Percentiles rank a stretch among this genome's conserved stretches.
Conservation (phyloP, 108 stramenopile genomes). For the Pseudonitzschia multistriata region DNA sequence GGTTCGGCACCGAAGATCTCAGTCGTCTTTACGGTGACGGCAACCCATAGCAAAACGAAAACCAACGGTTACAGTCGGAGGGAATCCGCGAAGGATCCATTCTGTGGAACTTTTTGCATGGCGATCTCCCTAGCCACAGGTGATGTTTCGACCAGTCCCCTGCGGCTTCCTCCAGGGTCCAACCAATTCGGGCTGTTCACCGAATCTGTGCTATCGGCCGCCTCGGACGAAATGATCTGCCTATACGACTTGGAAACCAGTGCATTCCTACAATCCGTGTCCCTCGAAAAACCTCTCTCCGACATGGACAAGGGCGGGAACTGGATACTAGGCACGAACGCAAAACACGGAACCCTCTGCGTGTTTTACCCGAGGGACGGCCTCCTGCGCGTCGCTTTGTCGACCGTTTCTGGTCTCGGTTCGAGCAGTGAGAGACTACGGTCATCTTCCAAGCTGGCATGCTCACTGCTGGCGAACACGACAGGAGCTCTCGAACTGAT, state of each 20-base stretch:
- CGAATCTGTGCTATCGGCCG: constrained; percentile 24
- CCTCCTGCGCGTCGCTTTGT: constrained; percentile 10
- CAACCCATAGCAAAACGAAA: background rate
- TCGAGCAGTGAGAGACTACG: constrained; percentile 1
- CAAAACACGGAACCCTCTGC: constrained; percentile 15
- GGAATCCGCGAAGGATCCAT: background rate
- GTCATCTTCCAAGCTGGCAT: constrained; percentile 13
- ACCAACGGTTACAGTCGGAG: no score
- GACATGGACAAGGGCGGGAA: background rate
- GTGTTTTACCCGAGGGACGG: constrained; percentile 15
- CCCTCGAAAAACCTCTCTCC: constrained; percentile 10
- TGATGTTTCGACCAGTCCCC: constrained; percentile 9
- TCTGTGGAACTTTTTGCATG: constrained; percentile 5
- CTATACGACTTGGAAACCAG: constrained; percentile 33
- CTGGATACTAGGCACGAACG: constrained; percentile 23
- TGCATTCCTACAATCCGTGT: constrained; percentile 13
- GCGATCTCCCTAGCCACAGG: constrained; percentile 14
- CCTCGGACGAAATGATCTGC: constrained; percentile 19
- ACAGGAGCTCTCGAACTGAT: background rate
- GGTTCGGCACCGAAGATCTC: constrained; percentile 6
- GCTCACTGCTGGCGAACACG: constrained; percentile 6
- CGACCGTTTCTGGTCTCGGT: constrained; percentile 5
- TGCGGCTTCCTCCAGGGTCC: constrained; percentile 17
- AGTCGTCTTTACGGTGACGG: constrained; percentile 12
- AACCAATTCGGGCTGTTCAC: constrained; percentile 23